Base-by-base conservation (phyloP, 495 filamentous ascomycete genomes). In the Penicillium egyptiacum region DNA sequence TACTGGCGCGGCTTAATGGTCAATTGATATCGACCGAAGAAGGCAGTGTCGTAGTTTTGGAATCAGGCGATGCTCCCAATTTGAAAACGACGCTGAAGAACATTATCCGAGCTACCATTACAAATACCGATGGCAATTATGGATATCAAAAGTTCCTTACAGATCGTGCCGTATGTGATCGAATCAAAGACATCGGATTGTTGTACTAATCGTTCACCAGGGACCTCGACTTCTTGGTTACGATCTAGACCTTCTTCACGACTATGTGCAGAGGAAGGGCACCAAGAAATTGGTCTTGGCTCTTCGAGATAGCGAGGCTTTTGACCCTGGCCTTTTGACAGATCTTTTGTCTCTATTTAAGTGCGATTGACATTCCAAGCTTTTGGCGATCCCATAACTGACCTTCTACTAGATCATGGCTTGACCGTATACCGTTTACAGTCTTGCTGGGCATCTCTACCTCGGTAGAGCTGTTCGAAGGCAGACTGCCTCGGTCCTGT, bases 261-360 rank as follows among this genome's bases (percentile, higher is more conserved):
- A 86, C 28, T 83, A 84, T 64, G 78, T 91, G 14, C 76, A 77
- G 42, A 73, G 73, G 50, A 78, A 83, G 41, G 68, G 73, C 9
- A 80, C 81, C 25, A 74, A 81, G 33, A 84, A 85, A 55, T 77
- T 96, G 30, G 77, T 93, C 8, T 69, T 98, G 20, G 86, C 87
- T 14, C 86, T 98, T 50, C 86, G 90, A 64, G 95, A 98, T 67
- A 95, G 89, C 57, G 95, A 98, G 70, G 92, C 88, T 5, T 97
- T 98, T 66, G 92, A 97, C 64, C 82, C 81, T 33, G 76, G 71
- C n/a, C 70, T 97, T 26, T 72, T 98, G 30, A 84, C 83, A 2
- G 91, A 97, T 68, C 69, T 96, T 26, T 78, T 97, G 39, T 81
- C 81, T 22, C 72, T 98, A 4, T 82, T 98, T 47, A 86, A 83